phyloP scores from a whole-genome alignment of 805 yeast species.

The Wickerhamiella azyma region DNA sequence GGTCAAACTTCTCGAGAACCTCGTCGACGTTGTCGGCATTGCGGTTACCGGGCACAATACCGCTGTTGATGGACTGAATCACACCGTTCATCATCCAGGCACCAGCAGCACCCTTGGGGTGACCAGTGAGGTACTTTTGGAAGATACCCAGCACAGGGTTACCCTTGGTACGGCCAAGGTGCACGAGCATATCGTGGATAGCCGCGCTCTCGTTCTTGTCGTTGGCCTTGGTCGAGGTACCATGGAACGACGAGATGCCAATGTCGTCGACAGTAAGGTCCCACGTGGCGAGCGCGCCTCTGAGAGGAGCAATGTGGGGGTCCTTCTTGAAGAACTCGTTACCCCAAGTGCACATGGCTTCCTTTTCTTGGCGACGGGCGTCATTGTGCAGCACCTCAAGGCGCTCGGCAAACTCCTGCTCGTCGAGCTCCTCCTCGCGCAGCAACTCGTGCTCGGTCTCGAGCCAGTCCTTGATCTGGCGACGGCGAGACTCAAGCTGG shows the following conservation, averaged over 20 bases:
- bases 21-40: constrained; percentile 95
- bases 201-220: constrained; percentile 96
- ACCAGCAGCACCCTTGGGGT: constrained; percentile 99
- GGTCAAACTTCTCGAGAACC: constrained; percentile 65
- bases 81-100: constrained; percentile 99
- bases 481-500: constrained; percentile 68
- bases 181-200: constrained; percentile 81
- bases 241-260: constrained; percentile 97
- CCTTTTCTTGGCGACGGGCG: constrained; percentile 68
- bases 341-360: constrained; percentile 90
- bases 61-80: constrained; percentile 78
- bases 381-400: constrained; percentile 77
- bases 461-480: constrained; percentile 72
- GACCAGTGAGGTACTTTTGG: constrained; percentile 99
- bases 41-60: constrained; percentile 96
- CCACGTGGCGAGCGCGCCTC: constrained; percentile 93
- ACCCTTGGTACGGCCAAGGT: constrained; percentile 93
- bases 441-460: constrained; percentile 63
- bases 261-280: constrained; percentile 88
- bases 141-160: constrained; percentile 95
- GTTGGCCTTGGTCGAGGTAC: constrained; percentile 96
- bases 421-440: constrained; percentile 37
- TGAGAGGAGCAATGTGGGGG: constrained; percentile 88
- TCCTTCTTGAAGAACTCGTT: constrained; percentile 84
- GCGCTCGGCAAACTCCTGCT: constrained; percentile 57